These are phyloP conservation scores for Salix caprea DNA, from an alignment of 345 rosid species.

Conservation along the genomic window DNA sequence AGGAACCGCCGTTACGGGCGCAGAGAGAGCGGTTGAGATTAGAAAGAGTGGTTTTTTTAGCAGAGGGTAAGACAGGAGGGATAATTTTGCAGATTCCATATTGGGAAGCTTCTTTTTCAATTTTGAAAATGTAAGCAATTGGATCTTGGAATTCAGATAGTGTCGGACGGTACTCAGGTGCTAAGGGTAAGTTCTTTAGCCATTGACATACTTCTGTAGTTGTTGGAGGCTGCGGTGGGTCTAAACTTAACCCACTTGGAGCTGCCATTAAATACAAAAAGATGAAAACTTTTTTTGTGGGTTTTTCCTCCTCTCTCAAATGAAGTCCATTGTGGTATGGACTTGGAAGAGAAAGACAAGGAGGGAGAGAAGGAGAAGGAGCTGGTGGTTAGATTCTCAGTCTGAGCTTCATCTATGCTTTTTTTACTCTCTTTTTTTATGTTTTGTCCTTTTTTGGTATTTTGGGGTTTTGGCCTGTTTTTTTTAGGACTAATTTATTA, in stretches of 20 bases:
- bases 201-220: conserved; percentile 64
- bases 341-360: conserved; percentile 7
- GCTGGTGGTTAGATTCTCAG: conserved; percentile 16
- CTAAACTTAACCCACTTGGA: conserved; percentile 32
- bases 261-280: conserved; percentile 38
- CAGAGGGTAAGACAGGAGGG: conserved; percentile 70
- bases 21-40: conserved; percentile 83
- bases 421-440: neutral
- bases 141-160: conserved; percentile 96
- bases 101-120: conserved; percentile 86
- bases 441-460: neutral
- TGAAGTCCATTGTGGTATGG: conserved; percentile 29
- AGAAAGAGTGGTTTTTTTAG: conserved; percentile 60
- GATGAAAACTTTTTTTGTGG: neutral
- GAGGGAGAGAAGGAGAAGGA: neutral
- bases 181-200: conserved; percentile 82
- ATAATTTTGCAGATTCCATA: conserved; percentile 98
- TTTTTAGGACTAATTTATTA: conserved; percentile 1
- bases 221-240: conserved; percentile 28
- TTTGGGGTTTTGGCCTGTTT: conserved; percentile 11
- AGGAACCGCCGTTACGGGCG: conserved; percentile 40
- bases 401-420: neutral
- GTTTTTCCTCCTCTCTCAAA: conserved; percentile 2
- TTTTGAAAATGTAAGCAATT: conserved; percentile 94
- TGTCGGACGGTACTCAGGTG: conserved; percentile 91